phyloP scores from a whole-genome alignment of 306 rosid species.

The Gynostemma pentaphyllum region DNA sequence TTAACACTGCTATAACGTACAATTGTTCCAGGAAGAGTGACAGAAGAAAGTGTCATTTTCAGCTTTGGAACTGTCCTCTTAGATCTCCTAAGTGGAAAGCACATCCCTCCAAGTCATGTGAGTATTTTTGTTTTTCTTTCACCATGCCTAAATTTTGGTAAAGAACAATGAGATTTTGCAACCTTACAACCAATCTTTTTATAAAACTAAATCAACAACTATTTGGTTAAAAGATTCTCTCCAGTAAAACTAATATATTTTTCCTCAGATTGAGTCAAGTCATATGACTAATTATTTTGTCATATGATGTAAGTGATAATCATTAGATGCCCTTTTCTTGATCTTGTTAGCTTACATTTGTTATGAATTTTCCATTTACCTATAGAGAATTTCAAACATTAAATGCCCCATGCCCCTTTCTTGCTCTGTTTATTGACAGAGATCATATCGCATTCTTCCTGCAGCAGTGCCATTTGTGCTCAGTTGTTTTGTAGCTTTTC shows the following conservation, averaged over 20 bases:
- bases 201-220: not conserved
- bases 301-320: slow-evolving; percentile 34
- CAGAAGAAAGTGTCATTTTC: slow-evolving; percentile 67
- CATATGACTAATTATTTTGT: not conserved
- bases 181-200: not conserved
- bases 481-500: not conserved
- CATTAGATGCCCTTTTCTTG: too few species aligned
- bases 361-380: too few species aligned
- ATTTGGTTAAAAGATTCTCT: not conserved
- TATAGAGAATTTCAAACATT: not conserved
- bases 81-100: slow-evolving; percentile 84
- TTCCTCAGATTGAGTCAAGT: not conserved
- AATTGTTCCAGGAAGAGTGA: slow-evolving; percentile 51
- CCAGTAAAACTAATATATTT: not conserved
- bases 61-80: slow-evolving; percentile 76
- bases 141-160: not conserved
- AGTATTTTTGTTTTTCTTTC: slow-evolving; percentile 18
- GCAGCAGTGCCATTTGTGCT: not conserved
- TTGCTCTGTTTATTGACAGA: not conserved
- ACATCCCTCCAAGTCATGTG: slow-evolving; percentile 75
- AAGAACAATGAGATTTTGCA: not conserved
- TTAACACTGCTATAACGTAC: not conserved
- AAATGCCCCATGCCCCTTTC: not conserved
- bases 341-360: not conserved
- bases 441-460: not conserved